Evolutionary conservation across 1,139 yeast genomes (phyloP), one percentile per base, ranked within the genome.

Genomic region (Pneumocystis wakefieldiae): DNA sequence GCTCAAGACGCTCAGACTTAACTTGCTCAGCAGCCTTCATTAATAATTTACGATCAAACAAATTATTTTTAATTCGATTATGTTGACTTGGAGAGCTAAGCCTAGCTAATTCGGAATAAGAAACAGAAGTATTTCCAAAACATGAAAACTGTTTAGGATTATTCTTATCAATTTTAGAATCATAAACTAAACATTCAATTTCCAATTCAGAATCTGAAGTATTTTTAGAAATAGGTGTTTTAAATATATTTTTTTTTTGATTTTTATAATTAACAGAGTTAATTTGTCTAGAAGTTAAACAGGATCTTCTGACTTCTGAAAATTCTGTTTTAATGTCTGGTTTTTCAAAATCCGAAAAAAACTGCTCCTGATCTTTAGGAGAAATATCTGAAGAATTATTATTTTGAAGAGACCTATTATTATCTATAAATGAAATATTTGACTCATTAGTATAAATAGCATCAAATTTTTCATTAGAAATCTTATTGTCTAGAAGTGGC

Each of bases 11-110:
- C 48, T 72, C 72, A 17, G 63, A 65, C 38, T 67, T 64, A 2
- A 72, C 70, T 67, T 76, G 78, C 61, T 69, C 69, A n/a, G 74
- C 67, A 63, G 74, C 64, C 69, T 70, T 24, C 63, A 64, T 60
- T 67, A 67, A 57, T 70, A 66, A 29, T 63, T 62, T 10, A 66
- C 67, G 42, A 70, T 64, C 59, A 68, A 65, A 36, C 64, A 67
- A 59, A 55, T 67, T 62, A 64, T 68, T 60, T 55, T 68, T 64
- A 39, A 67, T 38, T 2, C 62, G 64, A 15, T 67, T 68, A 53
- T 63, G 61, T 53, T 65, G 64, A 35, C 64, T 39, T 2, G 64
- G 63, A 14, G 63, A 63, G n/a, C 62, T 60, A 28, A 63, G 63
- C 28, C 63, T 59, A 24, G 63, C 64, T 48, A 63, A 57, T 3